phyloP scores from a whole-genome alignment of 176 grass and related monocot genomes.

The Pharus latifolius region DNA sequence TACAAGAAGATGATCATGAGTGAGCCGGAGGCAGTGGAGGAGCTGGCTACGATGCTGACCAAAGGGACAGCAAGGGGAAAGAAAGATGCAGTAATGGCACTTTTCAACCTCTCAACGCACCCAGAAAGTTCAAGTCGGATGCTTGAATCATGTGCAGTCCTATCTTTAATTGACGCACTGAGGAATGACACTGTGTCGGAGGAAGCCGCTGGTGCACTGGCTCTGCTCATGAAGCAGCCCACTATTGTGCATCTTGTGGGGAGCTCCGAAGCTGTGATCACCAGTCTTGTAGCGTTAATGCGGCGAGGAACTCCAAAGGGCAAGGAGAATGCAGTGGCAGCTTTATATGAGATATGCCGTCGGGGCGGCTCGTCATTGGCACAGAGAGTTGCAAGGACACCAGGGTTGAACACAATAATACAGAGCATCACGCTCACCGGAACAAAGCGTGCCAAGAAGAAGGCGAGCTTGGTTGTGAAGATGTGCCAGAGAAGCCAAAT shows the following conservation, averaged over 20 bases:
- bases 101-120: slow-evolving; percentile 95
- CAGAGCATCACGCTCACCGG: slow-evolving; percentile 56
- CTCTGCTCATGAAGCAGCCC: slow-evolving; percentile 67
- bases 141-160: slow-evolving; percentile 56
- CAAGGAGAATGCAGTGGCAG: slow-evolving; percentile 92
- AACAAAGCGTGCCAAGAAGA: slow-evolving; percentile 88
- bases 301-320: slow-evolving; percentile 81
- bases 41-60: slow-evolving; percentile 61
- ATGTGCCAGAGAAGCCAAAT: slow-evolving; percentile 67
- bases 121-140: slow-evolving; percentile 65
- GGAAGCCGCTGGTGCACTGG: slow-evolving; percentile 89
- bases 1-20: slow-evolving; percentile 88
- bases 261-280: slow-evolving; percentile 46
- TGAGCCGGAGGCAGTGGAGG: slow-evolving; percentile 62
- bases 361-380: slow-evolving; percentile 41
- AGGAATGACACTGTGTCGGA: slow-evolving; percentile 68
- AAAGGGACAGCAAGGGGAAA: slow-evolving; percentile 71
- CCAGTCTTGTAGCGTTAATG: slow-evolving; percentile 65
- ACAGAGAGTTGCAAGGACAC: slow-evolving; percentile 49
- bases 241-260: slow-evolving; percentile 54
- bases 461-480: slow-evolving; percentile 64
- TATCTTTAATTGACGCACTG: slow-evolving; percentile 55
- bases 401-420: slow-evolving; percentile 48
- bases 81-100: slow-evolving; percentile 96
- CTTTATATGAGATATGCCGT: slow-evolving; percentile 82